Evolutionary conservation across 306 rosid species (phyloP), one percentile per base, ranked within the genome.

Genomic region (Fragaria nilgerrensis): DNA sequence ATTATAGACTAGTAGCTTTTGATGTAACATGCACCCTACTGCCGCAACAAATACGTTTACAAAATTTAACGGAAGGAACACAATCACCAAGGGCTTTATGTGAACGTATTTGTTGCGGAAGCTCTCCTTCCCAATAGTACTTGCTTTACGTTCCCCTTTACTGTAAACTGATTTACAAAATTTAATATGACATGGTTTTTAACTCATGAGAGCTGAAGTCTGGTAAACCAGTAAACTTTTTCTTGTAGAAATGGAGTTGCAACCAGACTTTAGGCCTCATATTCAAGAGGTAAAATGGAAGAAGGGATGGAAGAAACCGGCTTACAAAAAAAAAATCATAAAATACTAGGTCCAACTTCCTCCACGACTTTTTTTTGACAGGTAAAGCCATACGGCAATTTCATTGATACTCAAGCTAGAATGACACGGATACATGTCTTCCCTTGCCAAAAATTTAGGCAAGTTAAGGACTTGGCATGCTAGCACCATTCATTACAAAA

Each of bases 211-310:
- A 25, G 19, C n/a, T 41, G 9, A 68, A 6, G 20, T 7, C 34
- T 44, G 27, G 34, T 19, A 34, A 29, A 20, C 61, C 3, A 9
- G 43, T 16, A 68, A 86, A 27, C 20, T 78, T 83, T 32, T 32
- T 32, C 62, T 87, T 84, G 6, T 81, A 23, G 17, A 23, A 61
- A 61, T 27, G 9, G 66, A 61, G 66, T 5, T 62, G 68, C 68
- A 29, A 14, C 29, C 36, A 32, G 5, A 32, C 36, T 2, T n/a
- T 4, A 29, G n/a, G 17, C 36, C 3, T 59, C 65, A 62, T 62
- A 9, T 62, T 62, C 66, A 59, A 62, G n/a, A 29, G 6, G 68
- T 14, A 29, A 62, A 62, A 27, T 7, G 16, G 67, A 62, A 62
- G 68, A 41, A 62, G 14, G 29, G 29, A 27, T 7, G 16, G 67